Conservation (phyloP, 2,329 filamentous ascomycete species). For the Alternaria incomplexa region DNA sequence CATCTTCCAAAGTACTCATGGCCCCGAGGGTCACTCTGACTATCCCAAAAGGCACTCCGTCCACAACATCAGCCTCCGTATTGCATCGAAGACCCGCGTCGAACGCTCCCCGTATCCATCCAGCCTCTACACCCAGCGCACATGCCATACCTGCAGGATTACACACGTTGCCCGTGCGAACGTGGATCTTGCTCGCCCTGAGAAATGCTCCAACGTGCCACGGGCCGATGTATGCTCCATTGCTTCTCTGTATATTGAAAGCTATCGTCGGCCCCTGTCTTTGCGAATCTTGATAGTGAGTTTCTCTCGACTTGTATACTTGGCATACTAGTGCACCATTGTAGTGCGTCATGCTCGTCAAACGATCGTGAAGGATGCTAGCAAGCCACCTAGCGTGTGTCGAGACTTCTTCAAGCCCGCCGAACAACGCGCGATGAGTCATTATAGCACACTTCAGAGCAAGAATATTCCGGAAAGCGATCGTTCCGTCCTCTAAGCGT, state of each 20-base stretch:
- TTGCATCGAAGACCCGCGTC: constrained; percentile 65
- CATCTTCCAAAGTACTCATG: constrained; percentile 64
- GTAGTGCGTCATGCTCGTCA: constrained; percentile 57
- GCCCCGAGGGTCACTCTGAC: constrained; percentile 67
- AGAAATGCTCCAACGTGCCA: constrained; percentile 65
- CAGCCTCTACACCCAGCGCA: constrained; percentile 58
- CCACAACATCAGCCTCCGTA: constrained; percentile 60
- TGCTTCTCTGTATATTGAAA: constrained; percentile 64
- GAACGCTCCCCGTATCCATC: constrained; percentile 62
- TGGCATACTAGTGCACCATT: constrained; percentile 61
- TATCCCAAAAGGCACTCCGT: constrained; percentile 63
- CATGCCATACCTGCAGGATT: constrained; percentile 60
- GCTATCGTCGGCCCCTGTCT: constrained; percentile 68
- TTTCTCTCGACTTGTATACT: constrained; percentile 61
- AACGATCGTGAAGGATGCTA: constrained; percentile 55
- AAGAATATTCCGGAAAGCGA: constrained; percentile 69
- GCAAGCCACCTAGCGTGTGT: constrained; percentile 63
- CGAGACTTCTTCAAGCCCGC: constrained; percentile 65
- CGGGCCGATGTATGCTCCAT: constrained; percentile 63
- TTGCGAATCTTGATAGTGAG: constrained; percentile 57
- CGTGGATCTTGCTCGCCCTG: constrained; percentile 62
- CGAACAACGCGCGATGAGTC: constrained; percentile 62
- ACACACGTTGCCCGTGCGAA: constrained; percentile 65
- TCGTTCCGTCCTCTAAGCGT: constrained; percentile 69
- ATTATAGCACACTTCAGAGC: constrained; percentile 66